These are phyloP conservation scores for Teratosphaeria destructans DNA, from an alignment of 2,329 filamentous ascomycete genomes.

Conservation along the genomic window DNA sequence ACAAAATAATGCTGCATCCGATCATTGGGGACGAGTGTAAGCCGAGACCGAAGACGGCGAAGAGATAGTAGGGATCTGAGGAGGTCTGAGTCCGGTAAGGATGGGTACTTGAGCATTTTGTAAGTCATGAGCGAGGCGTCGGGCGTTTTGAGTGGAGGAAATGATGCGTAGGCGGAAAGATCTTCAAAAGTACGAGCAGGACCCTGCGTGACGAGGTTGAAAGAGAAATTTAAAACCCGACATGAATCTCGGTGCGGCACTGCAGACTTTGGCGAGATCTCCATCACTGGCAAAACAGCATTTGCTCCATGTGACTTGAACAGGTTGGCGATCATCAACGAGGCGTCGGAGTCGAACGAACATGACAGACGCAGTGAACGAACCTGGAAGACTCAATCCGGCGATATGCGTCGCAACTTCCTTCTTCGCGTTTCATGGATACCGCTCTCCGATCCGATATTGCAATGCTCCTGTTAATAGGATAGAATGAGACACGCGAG, in stretches of 20 bases:
- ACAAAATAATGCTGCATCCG: slow-evolving; percentile 42
- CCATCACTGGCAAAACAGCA: not conserved
- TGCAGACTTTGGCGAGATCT: not conserved
- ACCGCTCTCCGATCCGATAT: too few relatives aligned
- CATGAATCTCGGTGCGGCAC: too few relatives aligned
- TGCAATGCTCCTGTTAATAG: not conserved
- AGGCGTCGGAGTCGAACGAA: too few relatives aligned
- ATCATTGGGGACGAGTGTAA: slow-evolving; percentile 41
- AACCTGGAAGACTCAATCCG: too few relatives aligned
- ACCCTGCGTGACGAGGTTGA: not conserved
- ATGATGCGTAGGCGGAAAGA: not conserved
- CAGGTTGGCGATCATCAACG: too few relatives aligned
- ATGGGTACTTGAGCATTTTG: not conserved
- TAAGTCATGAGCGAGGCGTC: not conserved
- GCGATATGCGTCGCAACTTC: too few relatives aligned
- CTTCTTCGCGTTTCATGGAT: too few relatives aligned
- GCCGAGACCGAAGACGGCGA: slow-evolving; percentile 37
- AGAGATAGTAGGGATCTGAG: slow-evolving; percentile 27
- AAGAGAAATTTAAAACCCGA: too few relatives aligned
- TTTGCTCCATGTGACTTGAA: too few relatives aligned
- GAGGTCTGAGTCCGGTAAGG: not conserved
- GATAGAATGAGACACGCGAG: not conserved
- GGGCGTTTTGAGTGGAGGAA: not conserved
- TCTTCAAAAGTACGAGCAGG: not conserved
- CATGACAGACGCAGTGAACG: too few relatives aligned